Percentiles rank a stretch among this genome's conserved stretches.
These are phyloP conservation scores for Lindgomyces ingoldianus DNA, from an alignment of 495 filamentous ascomycete species.

Conservation along the genomic window DNA sequence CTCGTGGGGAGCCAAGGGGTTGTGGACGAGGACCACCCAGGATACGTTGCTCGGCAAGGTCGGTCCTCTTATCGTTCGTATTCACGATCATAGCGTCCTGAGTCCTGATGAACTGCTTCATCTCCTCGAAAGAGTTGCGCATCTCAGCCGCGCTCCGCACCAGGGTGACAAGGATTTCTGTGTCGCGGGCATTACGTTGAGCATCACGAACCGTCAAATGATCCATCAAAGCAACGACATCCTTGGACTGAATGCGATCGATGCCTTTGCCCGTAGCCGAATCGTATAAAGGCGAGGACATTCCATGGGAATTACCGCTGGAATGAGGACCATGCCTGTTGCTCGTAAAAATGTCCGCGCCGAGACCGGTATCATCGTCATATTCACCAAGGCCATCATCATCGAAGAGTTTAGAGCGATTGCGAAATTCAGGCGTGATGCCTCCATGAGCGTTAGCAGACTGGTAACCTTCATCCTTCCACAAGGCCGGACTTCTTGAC, in stretches of 20 bases:
- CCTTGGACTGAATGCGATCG: slow-evolving; percentile 92
- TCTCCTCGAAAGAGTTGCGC: slow-evolving; percentile 94
- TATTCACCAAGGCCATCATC: slow-evolving; percentile 56
- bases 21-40: slow-evolving; percentile 86
- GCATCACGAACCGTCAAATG: slow-evolving; percentile 97
- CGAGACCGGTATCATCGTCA: slow-evolving; percentile 22
- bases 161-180: slow-evolving; percentile 91
- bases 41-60: slow-evolving; percentile 75
- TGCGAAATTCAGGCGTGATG: slow-evolving; percentile 42
- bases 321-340: slow-evolving; percentile 64
- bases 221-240: slow-evolving; percentile 97
- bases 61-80: slow-evolving; percentile 80
- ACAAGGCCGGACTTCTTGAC: slow-evolving; percentile 52
- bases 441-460: slow-evolving; percentile 66
- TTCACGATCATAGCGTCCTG: slow-evolving; percentile 83
- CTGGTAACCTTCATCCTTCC: slow-evolving; percentile 87
- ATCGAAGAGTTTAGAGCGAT: slow-evolving; percentile 60
- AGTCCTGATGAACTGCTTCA: slow-evolving; percentile 87
- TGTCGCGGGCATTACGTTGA: slow-evolving; percentile 93
- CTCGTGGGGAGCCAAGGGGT: slow-evolving; percentile 63
- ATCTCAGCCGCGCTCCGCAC: slow-evolving; percentile 94
- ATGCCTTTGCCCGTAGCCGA: slow-evolving; percentile 84
- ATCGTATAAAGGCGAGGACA: slow-evolving; percentile 88
- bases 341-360: slow-evolving; percentile 36
- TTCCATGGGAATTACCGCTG: slow-evolving; percentile 88